These are phyloP conservation scores for Dovyalis caffra DNA, from an alignment of 345 rosid genomes.

Conservation along the genomic window DNA sequence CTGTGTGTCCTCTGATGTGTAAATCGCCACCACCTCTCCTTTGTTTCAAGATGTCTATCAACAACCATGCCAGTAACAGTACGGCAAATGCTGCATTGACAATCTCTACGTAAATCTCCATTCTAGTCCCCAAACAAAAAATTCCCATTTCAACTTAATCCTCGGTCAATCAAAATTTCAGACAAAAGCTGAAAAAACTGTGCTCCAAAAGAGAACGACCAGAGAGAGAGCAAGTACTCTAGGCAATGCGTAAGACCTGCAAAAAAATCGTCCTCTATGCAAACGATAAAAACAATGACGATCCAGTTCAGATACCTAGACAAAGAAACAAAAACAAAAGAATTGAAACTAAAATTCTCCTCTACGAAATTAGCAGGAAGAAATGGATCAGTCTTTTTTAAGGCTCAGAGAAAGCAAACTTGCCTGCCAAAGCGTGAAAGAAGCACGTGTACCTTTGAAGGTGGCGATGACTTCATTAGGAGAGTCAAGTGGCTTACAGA, in stretches of 20 bases:
- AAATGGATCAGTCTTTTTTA: neutral
- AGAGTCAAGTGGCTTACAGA: neutral
- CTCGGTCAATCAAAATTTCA: neutral
- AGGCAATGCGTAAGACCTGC: slow-evolving; percentile 13
- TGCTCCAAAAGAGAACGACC: neutral
- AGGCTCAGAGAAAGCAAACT: neutral
- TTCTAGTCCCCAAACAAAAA: neutral
- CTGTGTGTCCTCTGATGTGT: neutral
- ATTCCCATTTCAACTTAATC: slow-evolving; percentile 1
- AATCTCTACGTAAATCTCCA: slow-evolving; percentile 21
- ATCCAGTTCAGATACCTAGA: slow-evolving; percentile 15
- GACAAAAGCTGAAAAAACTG: neutral
- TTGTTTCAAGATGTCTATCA: slow-evolving; percentile 16
- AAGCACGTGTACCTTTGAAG: neutral
- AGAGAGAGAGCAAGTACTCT: neutral
- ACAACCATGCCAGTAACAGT: slow-evolving; percentile 28
- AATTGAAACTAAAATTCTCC: neutral
- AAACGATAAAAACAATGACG: slow-evolving; percentile 4
- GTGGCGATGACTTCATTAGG: neutral
- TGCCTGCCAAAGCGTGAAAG: neutral
- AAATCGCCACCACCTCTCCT: slow-evolving; percentile 12
- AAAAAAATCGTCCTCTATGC: neutral
- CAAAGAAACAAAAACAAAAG: neutral
- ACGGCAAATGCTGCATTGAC: slow-evolving; percentile 31
- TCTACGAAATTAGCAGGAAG: neutral